Evolutionary conservation across 2,329 filamentous ascomycete genomes (phyloP).

Genomic region (Epichloe uncinata): DNA sequence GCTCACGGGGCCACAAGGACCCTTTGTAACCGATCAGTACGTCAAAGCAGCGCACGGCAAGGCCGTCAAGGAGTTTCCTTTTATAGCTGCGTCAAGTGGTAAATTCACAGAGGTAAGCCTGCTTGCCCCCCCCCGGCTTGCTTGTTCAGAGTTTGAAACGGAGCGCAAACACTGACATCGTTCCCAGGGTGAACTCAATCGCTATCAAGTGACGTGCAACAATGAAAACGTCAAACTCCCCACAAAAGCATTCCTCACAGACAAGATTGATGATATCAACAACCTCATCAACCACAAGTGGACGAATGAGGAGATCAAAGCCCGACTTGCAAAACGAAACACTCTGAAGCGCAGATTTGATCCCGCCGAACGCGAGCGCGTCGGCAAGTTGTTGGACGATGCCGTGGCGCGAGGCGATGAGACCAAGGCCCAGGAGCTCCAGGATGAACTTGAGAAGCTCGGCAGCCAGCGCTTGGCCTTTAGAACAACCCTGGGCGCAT

Average conservation of each 20-base stretch:
- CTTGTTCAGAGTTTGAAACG: not conserved
- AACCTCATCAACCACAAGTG: conserved; percentile 64
- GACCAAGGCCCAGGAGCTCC: conserved; percentile 37
- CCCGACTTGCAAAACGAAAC: conserved; percentile 61
- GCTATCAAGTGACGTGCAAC: conserved; percentile 62
- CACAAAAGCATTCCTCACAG: conserved; percentile 52
- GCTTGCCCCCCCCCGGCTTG: no score
- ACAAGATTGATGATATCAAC: conserved; percentile 74
- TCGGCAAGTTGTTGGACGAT: conserved; percentile 51
- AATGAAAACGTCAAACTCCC: conserved; percentile 62
- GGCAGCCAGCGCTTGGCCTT: conserved; percentile 62
- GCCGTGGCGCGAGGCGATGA: conserved; percentile 53
- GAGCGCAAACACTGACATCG: conserved; percentile 12
- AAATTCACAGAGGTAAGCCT: conserved; percentile 62
- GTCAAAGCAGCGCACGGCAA: conserved; percentile 71
- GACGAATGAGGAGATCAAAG: conserved; percentile 70
- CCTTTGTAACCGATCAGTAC: conserved; percentile 77
- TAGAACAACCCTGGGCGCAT: conserved; percentile 45
- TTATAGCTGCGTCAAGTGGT: conserved; percentile 79
- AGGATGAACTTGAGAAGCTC: conserved; percentile 48
- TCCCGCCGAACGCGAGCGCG: conserved; percentile 52
- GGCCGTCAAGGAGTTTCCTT: conserved; percentile 72
- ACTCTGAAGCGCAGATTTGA: conserved; percentile 53
- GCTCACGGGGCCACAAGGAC: conserved; percentile 63
- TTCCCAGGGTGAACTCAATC: conserved; percentile 58